Evolutionary conservation across 306 rosid genomes (phyloP), one percentile per base, ranked within the genome.

Genomic region (Sphenostylis stenocarpa): DNA sequence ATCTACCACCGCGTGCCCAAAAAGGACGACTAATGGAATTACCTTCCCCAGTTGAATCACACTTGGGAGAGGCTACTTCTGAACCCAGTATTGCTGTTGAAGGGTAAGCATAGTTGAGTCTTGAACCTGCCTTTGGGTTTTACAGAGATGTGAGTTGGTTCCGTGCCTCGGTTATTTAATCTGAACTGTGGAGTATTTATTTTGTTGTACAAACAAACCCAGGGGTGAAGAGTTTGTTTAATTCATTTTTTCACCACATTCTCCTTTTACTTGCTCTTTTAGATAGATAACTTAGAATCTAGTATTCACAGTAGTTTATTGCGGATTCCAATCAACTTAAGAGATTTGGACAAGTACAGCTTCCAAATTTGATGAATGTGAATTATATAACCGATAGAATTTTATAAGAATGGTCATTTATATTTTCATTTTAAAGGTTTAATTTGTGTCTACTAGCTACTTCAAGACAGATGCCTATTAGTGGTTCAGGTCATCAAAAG

Each of bases 1-100:
- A 90, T 83, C 90, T 94, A 77, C 97, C 98, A 19, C 98, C 97
- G 0, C 96, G 97, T 1, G 97, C 97, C 64, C 95, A 89, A 19
- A 92, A 60, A 77, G 96, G 91, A 2, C 86, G 92, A 51, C 85
- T 86, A 68, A 80, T 88, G 76, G 86, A 89, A 28, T 73, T 88
- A 66, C 78, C 96, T 52, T 75, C 97, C 45, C 83, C 91, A 0
- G 68, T 70, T 4, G 90, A 86, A 47, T 77, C 86, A 62, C 85
- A 58, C 53, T 68, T 12, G 45, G 85, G 70, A 14, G 97, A 84
- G 49, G 79, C 97, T 12, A 45, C 86, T 70, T 79, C 96, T 24
- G 88, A 90, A 67, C 62, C 93, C 43, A 72, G 78, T 84, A 84
- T 78, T 67, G 58, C 76, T 51, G 85, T 81, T 73, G 87, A 84